Evolutionary conservation across 208 protist species (phyloP), one percentile per base, ranked within the genome.

Genomic region (Acanthamoeba royreba): DNA sequence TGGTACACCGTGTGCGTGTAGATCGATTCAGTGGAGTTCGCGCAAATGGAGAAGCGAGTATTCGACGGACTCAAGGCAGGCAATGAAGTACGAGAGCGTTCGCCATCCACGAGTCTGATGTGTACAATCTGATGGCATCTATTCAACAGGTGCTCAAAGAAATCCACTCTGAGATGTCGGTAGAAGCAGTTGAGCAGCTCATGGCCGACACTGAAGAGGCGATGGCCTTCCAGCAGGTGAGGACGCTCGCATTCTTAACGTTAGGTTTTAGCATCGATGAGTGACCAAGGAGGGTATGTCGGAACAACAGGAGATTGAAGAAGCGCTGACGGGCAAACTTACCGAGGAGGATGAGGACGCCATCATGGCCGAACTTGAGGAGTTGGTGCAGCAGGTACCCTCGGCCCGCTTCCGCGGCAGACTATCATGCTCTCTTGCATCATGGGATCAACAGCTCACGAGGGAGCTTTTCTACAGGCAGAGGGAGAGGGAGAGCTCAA

Each of bases 171-270:
- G 93, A 95, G 40, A 93, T 96, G 93, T 92, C 85, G n/a, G 13
- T 96, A 2, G 93, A 96, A 19, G 87, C 94, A 19, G 89, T 96
- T 15, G 95, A 96, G 33, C 85, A 95, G 28, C 55, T 96, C 28
- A 96, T 96, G 95, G 69, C n/a, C 45, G 95, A 96, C 35, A 96
- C 94, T 0, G 31, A 92, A 25, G 94, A 96, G 47, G 92, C 95
- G 13, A 93, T 94, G 35, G 91, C 83, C 31, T 93, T 92, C 74
- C 95, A 95, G 77, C 87, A 93, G 72, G 94, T 95, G 72, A 17
- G 45, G 25, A 35, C 45, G 9, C 1, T 38, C 69, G 77, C 63
- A 7, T 1, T 49, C 88, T 46, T 46, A 7, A 19, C 43, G 9
- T 49, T 94, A 2, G 15, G 1, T 38, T 17, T n/a, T 9, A 28